Evolutionary conservation across 2,329 filamentous ascomycete species (phyloP).

Genomic region (Mycogone perniciosa): DNA sequence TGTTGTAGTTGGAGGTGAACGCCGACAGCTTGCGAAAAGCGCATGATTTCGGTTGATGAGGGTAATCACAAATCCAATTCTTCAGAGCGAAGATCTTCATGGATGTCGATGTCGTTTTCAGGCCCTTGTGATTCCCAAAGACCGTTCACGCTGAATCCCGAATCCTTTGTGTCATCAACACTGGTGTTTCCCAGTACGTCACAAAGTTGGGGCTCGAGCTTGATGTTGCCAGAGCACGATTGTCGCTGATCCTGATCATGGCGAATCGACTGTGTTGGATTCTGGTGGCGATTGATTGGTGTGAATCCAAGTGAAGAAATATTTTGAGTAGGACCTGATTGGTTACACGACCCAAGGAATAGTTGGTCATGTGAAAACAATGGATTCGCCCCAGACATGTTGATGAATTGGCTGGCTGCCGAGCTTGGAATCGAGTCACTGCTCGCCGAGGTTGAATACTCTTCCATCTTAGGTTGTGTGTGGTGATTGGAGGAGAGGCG

Average conservation of each 20-base stretch:
- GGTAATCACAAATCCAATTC: constrained; percentile 20
- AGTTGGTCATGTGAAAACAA: constrained; percentile 28
- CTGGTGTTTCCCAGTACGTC: constrained; percentile 19
- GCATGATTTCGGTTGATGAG: background rate
- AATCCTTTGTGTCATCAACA: constrained; percentile 20
- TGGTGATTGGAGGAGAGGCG: constrained; percentile 19
- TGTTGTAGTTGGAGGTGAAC: background rate
- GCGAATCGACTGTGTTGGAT: constrained; percentile 15
- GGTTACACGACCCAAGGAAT: constrained; percentile 23
- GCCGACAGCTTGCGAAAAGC: background rate
- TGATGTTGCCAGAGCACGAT: constrained; percentile 14
- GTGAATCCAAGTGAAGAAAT: constrained; percentile 25
- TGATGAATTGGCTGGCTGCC: constrained; percentile 21
- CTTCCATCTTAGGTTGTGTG: constrained; percentile 24
- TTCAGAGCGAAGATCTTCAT: constrained; percentile 19
- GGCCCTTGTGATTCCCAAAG: constrained; percentile 21
- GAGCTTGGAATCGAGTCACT: constrained; percentile 18
- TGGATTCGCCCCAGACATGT: constrained; percentile 26
- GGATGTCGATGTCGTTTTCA: constrained; percentile 18
- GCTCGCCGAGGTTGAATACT: constrained; percentile 15
- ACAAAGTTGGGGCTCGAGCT: constrained; percentile 22
- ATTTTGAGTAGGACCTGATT: constrained; percentile 17
- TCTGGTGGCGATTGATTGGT: constrained; percentile 21
- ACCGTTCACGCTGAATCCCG: constrained; percentile 12
- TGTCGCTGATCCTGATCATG: constrained; percentile 12